Conservation (phyloP, 192 early-diverging fungal species). For the Linnemannia schmuckeri region DNA sequence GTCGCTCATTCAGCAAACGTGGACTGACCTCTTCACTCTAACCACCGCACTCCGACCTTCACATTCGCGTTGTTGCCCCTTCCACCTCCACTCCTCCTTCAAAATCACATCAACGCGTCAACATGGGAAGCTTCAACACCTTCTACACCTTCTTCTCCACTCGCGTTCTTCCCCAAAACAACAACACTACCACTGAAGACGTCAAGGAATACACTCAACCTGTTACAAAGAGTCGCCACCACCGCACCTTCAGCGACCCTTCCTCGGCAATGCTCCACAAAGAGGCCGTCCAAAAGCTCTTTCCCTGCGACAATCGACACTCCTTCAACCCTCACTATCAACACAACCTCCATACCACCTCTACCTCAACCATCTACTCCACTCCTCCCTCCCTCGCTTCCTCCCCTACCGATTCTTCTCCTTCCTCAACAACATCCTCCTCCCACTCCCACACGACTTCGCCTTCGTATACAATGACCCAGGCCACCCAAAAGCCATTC, state of each 20-base stretch:
- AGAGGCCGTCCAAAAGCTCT: conserved; percentile 38
- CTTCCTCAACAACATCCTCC: conserved; percentile 43
- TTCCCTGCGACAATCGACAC: conserved; percentile 46
- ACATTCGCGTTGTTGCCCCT: not conserved
- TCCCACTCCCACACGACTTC: not conserved
- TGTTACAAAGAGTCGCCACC: conserved; percentile 14
- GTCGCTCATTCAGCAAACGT: conserved; percentile 5
- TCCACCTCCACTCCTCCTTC: not conserved
- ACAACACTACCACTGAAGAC: conserved; percentile 1
- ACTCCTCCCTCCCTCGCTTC: conserved; percentile 49
- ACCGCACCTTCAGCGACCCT: conserved; percentile 24
- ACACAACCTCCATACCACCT: conserved; percentile 46
- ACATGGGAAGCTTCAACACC: conserved; percentile 50
- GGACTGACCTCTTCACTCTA: not conserved
- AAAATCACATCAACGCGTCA: not conserved
- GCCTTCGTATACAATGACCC: not conserved
- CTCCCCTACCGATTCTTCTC: conserved; percentile 49
- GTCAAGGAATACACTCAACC: not conserved
- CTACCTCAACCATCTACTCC: conserved; percentile 31
- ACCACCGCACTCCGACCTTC: not conserved
- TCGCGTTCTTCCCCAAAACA: conserved; percentile 26
- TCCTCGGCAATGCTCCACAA: conserved; percentile 13
- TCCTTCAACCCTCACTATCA: conserved; percentile 52
- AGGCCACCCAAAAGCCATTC: conserved; percentile 10
- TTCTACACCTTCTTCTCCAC: conserved; percentile 44